Base-by-base conservation (phyloP, 495 filamentous ascomycete genomes). In the Neurospora tetraspora region DNA sequence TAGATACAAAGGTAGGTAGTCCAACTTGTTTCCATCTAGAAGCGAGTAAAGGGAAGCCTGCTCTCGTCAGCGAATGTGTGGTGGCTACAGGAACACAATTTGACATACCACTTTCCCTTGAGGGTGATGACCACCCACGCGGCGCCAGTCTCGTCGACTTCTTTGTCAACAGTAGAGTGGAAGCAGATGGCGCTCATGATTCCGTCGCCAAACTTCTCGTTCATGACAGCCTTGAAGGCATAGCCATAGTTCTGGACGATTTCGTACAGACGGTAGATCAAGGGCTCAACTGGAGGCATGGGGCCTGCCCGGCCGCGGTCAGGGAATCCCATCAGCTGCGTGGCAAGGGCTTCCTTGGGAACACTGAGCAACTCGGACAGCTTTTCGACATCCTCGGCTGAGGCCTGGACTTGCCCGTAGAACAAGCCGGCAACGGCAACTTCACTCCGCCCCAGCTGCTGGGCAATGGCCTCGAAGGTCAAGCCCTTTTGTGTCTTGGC, bases 171-270 rank as follows among this genome's bases (percentile, higher is more conserved):
- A 82, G 94, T 94, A 1, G 94, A 96, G 45, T 89, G 91, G 79
- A 99, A 99, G 8, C 90, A 88, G 79, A 99, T 97, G 0, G 95
- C 96, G 78, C 93, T 97, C 96, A 99, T 98, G 77, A 99, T 99
- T 0, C 96, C 96, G 82, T 99, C 96, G 0, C 96, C 96, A 83
- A 99, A 98, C 85, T 97, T 99, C 88, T 99, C 96, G 79, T 99
- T 99, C 81, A 99, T 80, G 10, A 99, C 86, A 8, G 94, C 95
- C 87, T 98, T 98, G 82, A 96, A 98, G 31, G 96, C 93, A 81
- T 96, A 96, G 7, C 96, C 96, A 79, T 98, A 99, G 79, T 97
- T 99, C 88, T 98, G 94, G 77, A 99, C 91, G 80, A 98, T 93
- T 86, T 99, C 96, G 82, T 93, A 99, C 72, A 99, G 80, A 0